Conservation (phyloP, 192 early-diverging fungal genomes). For the Thoreauomyces humboldtii region DNA sequence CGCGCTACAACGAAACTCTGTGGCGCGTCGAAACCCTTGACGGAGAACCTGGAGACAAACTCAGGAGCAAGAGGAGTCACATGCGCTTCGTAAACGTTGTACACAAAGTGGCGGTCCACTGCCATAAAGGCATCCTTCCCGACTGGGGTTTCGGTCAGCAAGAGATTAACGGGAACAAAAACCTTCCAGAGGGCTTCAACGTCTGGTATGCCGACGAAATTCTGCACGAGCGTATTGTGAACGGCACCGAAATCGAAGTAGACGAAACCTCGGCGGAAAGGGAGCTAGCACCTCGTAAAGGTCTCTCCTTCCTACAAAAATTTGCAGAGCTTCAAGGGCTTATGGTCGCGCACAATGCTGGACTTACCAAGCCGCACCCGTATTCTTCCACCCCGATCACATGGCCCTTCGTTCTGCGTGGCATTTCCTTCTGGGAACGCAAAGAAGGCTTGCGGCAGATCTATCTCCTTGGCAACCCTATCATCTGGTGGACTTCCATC, state of each 20-base stretch:
- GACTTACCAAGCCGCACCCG: slow-evolving; percentile 85
- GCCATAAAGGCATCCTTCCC: slow-evolving; percentile 67
- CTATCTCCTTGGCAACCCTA: slow-evolving; percentile 86
- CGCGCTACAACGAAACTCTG: slow-evolving; percentile 54
- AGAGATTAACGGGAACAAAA: slow-evolving; percentile 94
- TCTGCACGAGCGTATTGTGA: slow-evolving; percentile 48
- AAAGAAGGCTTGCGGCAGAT: slow-evolving; percentile 76
- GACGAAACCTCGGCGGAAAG: slow-evolving; percentile 3
- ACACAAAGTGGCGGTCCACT: slow-evolving; percentile 78
- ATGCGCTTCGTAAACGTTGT: slow-evolving; percentile 74
- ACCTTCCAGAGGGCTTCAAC: slow-evolving; percentile 66
- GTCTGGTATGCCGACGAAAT: slow-evolving; percentile 81
- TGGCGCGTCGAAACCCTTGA: slow-evolving; percentile 46
- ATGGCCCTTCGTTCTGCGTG: slow-evolving; percentile 85
- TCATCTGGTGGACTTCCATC: slow-evolving; percentile 77
- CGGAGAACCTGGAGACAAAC: slow-evolving; percentile 29
- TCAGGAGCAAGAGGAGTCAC: slow-evolving; percentile 35
- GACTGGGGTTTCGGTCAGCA: slow-evolving; percentile 86
- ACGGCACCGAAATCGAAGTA: slow-evolving; percentile 56
- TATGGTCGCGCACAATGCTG: slow-evolving; percentile 91
- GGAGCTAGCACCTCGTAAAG: slow-evolving; percentile 20
- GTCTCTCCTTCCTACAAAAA: slow-evolving; percentile 75
- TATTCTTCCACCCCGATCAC: slow-evolving; percentile 85
- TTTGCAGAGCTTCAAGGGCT: slow-evolving; percentile 82
- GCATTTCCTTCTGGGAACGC: slow-evolving; percentile 91